phyloP scores from a whole-genome alignment of 768 basidiomycete genomes.

The Hericium alpestre region DNA sequence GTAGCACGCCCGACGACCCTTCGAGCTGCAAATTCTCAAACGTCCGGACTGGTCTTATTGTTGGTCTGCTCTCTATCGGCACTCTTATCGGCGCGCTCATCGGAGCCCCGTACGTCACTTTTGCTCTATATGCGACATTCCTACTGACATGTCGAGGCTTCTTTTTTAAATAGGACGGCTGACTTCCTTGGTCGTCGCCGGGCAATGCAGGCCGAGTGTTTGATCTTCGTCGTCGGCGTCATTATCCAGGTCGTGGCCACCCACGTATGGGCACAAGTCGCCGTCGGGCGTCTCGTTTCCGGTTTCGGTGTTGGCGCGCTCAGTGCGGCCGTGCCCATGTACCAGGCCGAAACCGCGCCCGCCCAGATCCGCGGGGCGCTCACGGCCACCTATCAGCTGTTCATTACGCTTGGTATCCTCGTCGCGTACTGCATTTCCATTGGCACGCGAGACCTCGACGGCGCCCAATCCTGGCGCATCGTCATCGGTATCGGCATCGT shows the following conservation, averaged over 20 bases:
- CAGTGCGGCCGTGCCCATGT: constrained; percentile 59
- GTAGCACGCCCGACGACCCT: constrained; percentile 28
- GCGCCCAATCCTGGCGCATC: constrained; percentile 48
- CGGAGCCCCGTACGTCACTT: constrained; percentile 44
- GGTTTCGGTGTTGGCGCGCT: constrained; percentile 63
- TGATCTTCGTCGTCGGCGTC: constrained; percentile 49
- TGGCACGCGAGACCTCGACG: constrained; percentile 42
- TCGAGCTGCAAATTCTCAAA: constrained; percentile 41
- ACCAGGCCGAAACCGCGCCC: constrained; percentile 50
- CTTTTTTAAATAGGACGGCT: constrained; percentile 31
- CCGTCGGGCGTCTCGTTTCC: constrained; percentile 52
- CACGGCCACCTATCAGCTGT: constrained; percentile 51
- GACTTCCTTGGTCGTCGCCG: constrained; percentile 56
- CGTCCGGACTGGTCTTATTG: constrained; percentile 56
- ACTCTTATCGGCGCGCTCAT: constrained; percentile 51
- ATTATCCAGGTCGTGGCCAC: constrained; percentile 45
- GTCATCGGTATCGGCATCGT: constrained; percentile 51
- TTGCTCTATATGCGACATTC: not conserved
- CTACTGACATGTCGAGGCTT: not conserved
- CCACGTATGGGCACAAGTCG: constrained; percentile 53
- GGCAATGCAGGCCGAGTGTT: constrained; percentile 55
- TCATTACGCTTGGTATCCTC: constrained; percentile 63
- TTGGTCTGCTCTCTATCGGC: constrained; percentile 61
- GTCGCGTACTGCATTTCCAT: constrained; percentile 63
- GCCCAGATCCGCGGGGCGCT: constrained; percentile 60